Evolutionary conservation across 805 yeast genomes (phyloP).

Genomic region (Candida jianshihensis): DNA sequence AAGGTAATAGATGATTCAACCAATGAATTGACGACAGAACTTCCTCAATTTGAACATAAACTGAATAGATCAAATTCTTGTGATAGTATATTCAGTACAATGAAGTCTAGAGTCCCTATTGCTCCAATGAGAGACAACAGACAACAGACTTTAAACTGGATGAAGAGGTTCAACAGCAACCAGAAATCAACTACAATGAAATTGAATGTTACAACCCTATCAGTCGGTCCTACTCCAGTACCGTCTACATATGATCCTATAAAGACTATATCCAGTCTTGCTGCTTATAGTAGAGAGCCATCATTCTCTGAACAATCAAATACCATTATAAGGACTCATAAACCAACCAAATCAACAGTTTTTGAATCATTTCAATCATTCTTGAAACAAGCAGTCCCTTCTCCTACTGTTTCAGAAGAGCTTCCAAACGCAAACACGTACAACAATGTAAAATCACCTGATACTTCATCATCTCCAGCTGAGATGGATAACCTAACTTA

Average conservation of each 20-base stretch:
- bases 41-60: constrained; percentile 18
- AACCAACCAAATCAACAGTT: neutral
- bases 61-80: constrained; percentile 24
- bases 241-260: neutral
- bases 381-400: neutral
- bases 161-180: constrained; percentile 15
- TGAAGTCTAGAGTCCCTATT: constrained; percentile 16
- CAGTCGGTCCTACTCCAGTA: neutral
- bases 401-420: neutral
- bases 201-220: constrained; percentile 4
- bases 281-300: no score
- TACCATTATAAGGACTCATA: no score
- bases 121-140: constrained; percentile 16
- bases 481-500: no score
- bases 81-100: constrained; percentile 21
- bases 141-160: constrained; percentile 21
- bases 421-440: no score
- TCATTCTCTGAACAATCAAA: constrained; percentile 6
- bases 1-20: neutral
- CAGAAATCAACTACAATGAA: neutral
- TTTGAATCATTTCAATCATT: neutral
- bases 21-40: neutral
- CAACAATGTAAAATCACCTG: no score
- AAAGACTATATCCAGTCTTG: neutral
- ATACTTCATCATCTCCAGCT: no score